These are phyloP conservation scores for Gynostemma pentaphyllum DNA, from an alignment of 306 rosid species.

Conservation along the genomic window DNA sequence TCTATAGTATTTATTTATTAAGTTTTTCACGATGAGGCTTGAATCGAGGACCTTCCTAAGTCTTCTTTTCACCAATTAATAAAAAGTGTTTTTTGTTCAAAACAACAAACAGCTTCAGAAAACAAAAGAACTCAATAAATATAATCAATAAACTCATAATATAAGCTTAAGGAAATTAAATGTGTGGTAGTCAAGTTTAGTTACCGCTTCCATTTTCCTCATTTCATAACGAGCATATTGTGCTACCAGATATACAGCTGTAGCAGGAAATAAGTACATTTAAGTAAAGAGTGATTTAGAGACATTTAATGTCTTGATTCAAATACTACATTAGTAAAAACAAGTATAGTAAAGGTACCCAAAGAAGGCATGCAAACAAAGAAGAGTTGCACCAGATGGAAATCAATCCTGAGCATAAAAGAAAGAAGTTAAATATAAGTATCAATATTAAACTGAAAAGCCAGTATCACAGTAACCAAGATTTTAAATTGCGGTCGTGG, in stretches of 20 bases:
- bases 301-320: background rate
- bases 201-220: slow-evolving; percentile 67
- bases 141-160: background rate
- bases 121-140: background rate
- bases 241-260: slow-evolving; percentile 95
- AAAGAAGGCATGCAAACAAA: slow-evolving; percentile 83
- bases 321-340: background rate
- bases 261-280: slow-evolving; percentile 12
- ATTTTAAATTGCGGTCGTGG: too few species aligned
- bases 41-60: too few species aligned
- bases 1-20: too few species aligned
- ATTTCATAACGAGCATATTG: slow-evolving; percentile 76
- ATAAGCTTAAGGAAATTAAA: background rate
- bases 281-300: slow-evolving; percentile 8
- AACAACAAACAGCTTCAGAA: background rate
- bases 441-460: slow-evolving; percentile 2
- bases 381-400: slow-evolving; percentile 78
- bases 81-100: too few species aligned
- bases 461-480: background rate
- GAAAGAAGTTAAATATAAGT: slow-evolving; percentile 3
- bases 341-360: slow-evolving; percentile 30
- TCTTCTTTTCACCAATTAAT: too few species aligned
- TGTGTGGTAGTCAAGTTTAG: slow-evolving; percentile 4
- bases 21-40: too few species aligned
- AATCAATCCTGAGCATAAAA: slow-evolving; percentile 62